Percentiles rank a stretch among this genome's conserved stretches.
Evolutionary conservation across 805 yeast genomes (phyloP).

Genomic region (Yarrowia bubula): DNA sequence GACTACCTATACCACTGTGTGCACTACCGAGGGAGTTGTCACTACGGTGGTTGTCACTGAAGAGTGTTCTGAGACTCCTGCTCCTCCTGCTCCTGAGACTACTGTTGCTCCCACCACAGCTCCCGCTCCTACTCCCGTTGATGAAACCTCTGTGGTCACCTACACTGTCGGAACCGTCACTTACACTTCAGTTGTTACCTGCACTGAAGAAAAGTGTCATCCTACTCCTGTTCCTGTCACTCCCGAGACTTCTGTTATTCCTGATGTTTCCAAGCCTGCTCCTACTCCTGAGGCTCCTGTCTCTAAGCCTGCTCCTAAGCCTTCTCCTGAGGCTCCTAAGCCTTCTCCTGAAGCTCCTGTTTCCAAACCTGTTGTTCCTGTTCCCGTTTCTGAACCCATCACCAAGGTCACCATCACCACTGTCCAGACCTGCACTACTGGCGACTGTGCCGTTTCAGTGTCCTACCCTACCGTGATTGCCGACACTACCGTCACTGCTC

Average conservation of each 20-base stretch:
- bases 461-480: not conserved
- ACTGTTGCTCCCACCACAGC: not conserved
- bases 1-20: conserved; percentile 1
- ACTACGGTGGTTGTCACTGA: not conserved
- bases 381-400: not conserved
- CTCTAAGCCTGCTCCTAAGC: too few relatives aligned
- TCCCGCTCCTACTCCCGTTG: not conserved
- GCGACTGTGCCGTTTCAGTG: not conserved
- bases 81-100: not conserved
- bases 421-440: not conserved
- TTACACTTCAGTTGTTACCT: not conserved
- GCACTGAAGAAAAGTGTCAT: not conserved
- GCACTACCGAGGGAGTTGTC: conserved; percentile 4
- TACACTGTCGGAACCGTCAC: not conserved
- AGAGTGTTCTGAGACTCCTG: not conserved
- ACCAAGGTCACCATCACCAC: not conserved
- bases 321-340: not conserved
- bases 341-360: not conserved
- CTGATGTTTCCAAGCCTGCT: not conserved
- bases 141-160: not conserved
- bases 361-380: not conserved
- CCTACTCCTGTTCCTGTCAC: not conserved
- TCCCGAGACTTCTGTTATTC: not conserved
- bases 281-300: too few relatives aligned
- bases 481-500: not conserved